Conservation (phyloP, 257 asterid genomes). For the Plectranthus barbatus region DNA sequence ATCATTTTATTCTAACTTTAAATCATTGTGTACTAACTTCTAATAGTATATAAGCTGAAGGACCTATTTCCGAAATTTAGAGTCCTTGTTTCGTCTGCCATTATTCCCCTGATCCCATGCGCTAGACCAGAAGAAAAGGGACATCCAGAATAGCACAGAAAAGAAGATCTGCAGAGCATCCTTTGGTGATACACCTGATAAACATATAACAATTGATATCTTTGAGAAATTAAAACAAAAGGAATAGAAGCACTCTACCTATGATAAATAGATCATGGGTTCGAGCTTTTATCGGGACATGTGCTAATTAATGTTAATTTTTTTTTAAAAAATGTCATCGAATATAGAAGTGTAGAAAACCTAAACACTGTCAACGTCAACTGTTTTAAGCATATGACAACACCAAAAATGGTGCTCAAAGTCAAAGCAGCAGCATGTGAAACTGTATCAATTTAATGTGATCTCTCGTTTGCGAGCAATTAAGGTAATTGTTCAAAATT, state of each 20-base stretch:
- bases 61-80: slow-evolving; percentile 53
- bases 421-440: neutral
- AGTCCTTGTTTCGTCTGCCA: slow-evolving; percentile 48
- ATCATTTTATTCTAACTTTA: neutral
- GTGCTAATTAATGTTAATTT: no score
- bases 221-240: neutral
- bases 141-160: slow-evolving; percentile 92
- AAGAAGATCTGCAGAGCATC: slow-evolving; percentile 62
- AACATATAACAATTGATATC: slow-evolving; percentile 5
- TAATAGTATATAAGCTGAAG: slow-evolving; percentile 3
- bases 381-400: neutral
- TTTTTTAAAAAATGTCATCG: no score
- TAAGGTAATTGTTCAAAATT: neutral
- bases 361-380: no score
- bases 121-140: slow-evolving; percentile 92
- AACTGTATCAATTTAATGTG: neutral
- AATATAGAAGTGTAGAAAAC: neutral
- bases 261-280: no score
- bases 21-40: slow-evolving; percentile 13
- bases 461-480: slow-evolving; percentile 4
- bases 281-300: no score
- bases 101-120: slow-evolving; percentile 64
- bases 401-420: neutral
- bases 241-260: no score
- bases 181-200: slow-evolving; percentile 44